A percentile compares a stretch with the other conserved stretches of the same genome.
These are phyloP conservation scores for Phoenix dactylifera DNA, from an alignment of 176 grass and related monocot species.

Conservation along the genomic window DNA sequence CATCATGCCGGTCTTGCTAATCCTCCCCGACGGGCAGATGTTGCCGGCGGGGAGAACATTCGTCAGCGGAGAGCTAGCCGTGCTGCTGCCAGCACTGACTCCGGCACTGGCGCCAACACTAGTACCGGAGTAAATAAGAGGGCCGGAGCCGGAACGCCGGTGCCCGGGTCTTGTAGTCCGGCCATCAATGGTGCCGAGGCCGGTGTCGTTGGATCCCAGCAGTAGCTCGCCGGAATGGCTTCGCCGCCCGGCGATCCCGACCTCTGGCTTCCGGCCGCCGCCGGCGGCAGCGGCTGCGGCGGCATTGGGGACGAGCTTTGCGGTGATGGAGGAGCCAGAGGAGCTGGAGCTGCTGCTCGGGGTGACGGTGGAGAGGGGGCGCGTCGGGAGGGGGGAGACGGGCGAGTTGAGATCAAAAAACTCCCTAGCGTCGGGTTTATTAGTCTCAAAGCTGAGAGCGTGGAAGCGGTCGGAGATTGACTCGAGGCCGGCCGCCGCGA, in stretches of 20 bases:
- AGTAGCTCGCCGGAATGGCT: conserved; percentile 83
- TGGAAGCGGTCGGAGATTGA: conserved; percentile 50
- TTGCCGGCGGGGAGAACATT: conserved; percentile 68
- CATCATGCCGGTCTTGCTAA: conserved; percentile 40
- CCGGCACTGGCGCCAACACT: conserved; percentile 2
- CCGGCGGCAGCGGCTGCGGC: too few relatives aligned
- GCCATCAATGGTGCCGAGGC: conserved; percentile 1
- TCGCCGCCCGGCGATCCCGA: conserved; percentile 44
- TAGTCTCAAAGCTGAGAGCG: conserved; percentile 43
- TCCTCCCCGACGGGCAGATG: conserved; percentile 78
- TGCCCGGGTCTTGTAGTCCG: conserved; percentile 26
- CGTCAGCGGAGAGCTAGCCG: conserved; percentile 65
- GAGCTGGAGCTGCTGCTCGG: conserved; percentile 44
- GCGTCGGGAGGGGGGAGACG: conserved; percentile 46
- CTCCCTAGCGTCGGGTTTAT: conserved; percentile 56
- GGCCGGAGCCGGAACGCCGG: conserved; percentile 75
- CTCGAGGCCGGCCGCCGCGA: conserved; percentile 22
- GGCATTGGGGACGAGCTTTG: background rate
- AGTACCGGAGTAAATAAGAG: conserved; percentile 54
- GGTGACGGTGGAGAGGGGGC: conserved; percentile 22
- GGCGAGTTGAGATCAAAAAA: conserved; percentile 46
- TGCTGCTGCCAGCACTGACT: conserved; percentile 24
- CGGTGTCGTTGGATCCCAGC: conserved; percentile 22
- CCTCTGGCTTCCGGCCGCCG: too few relatives aligned
- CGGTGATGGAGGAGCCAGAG: conserved; percentile 50